Evolutionary conservation across 2,329 filamentous ascomycete genomes (phyloP), one percentile per base, ranked within the genome.

Genomic region (Fusarium phyllophilum): DNA sequence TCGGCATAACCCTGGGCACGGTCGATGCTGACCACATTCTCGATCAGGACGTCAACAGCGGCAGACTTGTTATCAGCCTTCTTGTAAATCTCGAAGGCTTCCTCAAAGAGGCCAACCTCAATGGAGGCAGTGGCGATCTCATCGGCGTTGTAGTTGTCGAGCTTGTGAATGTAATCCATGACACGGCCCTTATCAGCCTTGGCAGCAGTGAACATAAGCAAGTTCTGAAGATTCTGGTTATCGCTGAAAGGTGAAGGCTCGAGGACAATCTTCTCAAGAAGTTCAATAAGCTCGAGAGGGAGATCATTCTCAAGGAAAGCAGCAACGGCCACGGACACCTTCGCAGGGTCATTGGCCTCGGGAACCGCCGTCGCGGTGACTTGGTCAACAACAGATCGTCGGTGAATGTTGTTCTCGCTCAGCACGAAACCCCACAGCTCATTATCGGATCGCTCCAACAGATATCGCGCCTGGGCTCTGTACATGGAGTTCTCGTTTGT

Each of bases 401-500:
- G 93, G 82, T 98, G 94, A 72, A 97, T 90, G 84, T 99, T 99
- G 89, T 98, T 98, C 78, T 94, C 91, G 82, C 93, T 97, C 39
- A 99, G 89, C 20, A 98, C 96, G 81, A 98, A 99, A 59, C 89
- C 88, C 97, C 97, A 99, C 54, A 99, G 91, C 82, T 99, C 96
- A 6, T 87, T 83, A 79, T 99, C 96, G 42, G 94, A 93, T 75
- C 96, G 92, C 79, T 98, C 95, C 59, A 99, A 87, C 31, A 99
- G 89, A 83, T 99, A 99, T 42, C 96, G 93, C 66, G 95, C 96
- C 84, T 99, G 96, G n/a, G 94, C 94, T 79, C 95, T 93, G 89
- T 97, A 99, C 96, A 99, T 99, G n/a, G 94, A 92, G 85, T 99
- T 99, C 85, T 99, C 97, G 78, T 98, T 99, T 80, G 96, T 98